Conservation (phyloP, 2,329 filamentous ascomycete genomes). For the Chaetomiaceae sp. region DNA sequence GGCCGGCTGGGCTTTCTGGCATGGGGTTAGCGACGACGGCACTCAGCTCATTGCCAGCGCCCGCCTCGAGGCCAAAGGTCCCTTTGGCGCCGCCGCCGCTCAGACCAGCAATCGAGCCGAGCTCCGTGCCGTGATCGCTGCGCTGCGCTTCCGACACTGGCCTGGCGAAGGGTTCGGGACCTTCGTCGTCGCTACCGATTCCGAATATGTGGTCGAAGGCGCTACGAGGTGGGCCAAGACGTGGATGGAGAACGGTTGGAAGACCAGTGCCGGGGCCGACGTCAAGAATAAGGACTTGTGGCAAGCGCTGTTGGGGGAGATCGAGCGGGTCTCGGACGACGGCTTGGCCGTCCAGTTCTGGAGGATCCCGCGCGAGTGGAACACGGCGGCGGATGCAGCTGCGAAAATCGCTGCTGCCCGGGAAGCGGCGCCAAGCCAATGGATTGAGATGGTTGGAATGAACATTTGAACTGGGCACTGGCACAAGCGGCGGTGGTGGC, state of each 20-base stretch:
- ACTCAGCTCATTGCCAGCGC: slow-evolving; percentile 23
- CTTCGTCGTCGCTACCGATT: slow-evolving; percentile 52
- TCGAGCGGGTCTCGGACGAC: slow-evolving; percentile 29
- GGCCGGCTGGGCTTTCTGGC: slow-evolving; percentile 39
- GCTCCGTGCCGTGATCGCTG: slow-evolving; percentile 50
- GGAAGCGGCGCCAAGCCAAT: not conserved
- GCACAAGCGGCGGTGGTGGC: no score
- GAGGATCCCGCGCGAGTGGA: slow-evolving; percentile 42
- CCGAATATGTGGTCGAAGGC: slow-evolving; percentile 45
- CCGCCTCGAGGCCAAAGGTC: slow-evolving; percentile 42
- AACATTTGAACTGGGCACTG: no score
- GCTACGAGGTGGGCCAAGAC: slow-evolving; percentile 38
- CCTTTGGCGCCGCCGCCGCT: slow-evolving; percentile 33
- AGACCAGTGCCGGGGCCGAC: slow-evolving; percentile 27
- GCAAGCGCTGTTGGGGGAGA: slow-evolving; percentile 42
- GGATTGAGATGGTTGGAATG: no score
- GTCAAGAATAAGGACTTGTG: slow-evolving; percentile 53
- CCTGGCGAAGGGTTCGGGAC: slow-evolving; percentile 35
- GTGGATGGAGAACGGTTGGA: slow-evolving; percentile 47
- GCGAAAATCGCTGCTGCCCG: slow-evolving; percentile 24
- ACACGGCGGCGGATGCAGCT: slow-evolving; percentile 38
- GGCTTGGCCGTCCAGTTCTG: slow-evolving; percentile 43
- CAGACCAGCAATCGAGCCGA: slow-evolving; percentile 53
- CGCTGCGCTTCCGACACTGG: slow-evolving; percentile 43
- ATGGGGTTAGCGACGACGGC: slow-evolving; percentile 23